Base-by-base conservation (phyloP, 495 filamentous ascomycete genomes). In the Penicillium bovifimosum region DNA sequence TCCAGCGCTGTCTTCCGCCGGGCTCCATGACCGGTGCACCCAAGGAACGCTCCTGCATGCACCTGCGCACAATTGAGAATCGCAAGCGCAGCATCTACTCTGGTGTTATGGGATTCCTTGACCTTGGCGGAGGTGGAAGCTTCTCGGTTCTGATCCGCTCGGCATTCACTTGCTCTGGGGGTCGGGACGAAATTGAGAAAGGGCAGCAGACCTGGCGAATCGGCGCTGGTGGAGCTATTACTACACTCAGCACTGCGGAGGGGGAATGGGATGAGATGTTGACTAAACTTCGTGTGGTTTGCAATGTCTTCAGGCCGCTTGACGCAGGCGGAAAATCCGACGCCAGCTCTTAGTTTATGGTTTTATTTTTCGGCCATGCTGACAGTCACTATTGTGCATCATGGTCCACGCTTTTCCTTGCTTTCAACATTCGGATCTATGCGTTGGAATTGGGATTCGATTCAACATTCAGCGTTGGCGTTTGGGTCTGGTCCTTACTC, bases 21-120 rank as follows among this genome's bases (percentile, higher is more conserved):
- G 93, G 93, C 0, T 88, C 83, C 40, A 97, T 97, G 92, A 97
- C 92, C 2, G 92, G 92, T 13, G 92, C 92, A 6, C 92, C 92
- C 0, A 97, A 97, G 74, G 87, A 87, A 61, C 80, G 92, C 17
- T 88, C 83, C 33, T 96, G 92, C 64, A 82, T 95, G 77, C 77
- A 96, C 39, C 74, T 97, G 35, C 67, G 75, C 45, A 62, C 65
- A 0, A 77, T 96, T 40, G 92, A 96, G 63, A 63, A 61, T n/a
- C 62, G 75, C 10, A 67, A 70, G 13, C 76, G 92, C n/a, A 83
- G 88, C 1, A 67, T 96, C 27, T 97, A 96, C 65, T 90, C 87
- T 1, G 92, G 92, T 0, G 88, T 95, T 1, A 76, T 95, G 32
- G 92, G 92, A 0, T 96, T 93, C 66, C 78, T 96, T 60, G 90